Evolutionary conservation across 2,329 filamentous ascomycete genomes (phyloP).

Genomic region (Botryotinia calthae): DNA sequence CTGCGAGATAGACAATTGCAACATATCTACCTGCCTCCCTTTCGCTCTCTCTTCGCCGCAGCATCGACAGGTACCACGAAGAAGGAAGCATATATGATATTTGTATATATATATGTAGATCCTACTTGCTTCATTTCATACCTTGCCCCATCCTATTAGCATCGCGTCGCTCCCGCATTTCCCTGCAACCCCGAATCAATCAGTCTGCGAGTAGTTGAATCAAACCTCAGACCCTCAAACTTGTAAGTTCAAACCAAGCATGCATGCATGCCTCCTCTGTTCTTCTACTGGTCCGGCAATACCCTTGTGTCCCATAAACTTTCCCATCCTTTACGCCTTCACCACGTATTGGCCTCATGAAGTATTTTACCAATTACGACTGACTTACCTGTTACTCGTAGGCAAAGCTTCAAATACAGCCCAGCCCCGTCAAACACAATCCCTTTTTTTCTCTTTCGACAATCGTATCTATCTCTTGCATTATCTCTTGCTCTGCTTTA

Average conservation of each 20-base stretch:
- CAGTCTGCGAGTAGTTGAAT: neutral
- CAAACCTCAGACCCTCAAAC: neutral
- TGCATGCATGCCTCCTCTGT: neutral
- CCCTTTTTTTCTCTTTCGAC: neutral
- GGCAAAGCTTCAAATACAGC: conserved; percentile 2
- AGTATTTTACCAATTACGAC: neutral
- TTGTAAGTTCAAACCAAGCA: neutral
- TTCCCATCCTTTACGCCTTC: neutral
- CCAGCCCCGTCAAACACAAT: neutral
- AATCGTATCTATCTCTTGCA: neutral
- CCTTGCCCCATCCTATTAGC: neutral
- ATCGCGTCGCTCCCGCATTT: neutral
- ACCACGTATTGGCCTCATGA: neutral
- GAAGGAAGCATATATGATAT: neutral
- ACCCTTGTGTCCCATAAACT: neutral
- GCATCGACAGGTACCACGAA: neutral
- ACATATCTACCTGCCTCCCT: neutral
- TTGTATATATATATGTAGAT: too few species aligned
- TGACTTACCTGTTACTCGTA: neutral
- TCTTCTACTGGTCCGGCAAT: conserved; percentile 6
- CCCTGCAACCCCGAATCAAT: neutral
- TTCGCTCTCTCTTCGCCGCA: too few species aligned
- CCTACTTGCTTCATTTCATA: neutral
- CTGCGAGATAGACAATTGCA: too few species aligned
- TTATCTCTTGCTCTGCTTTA: neutral